Conservation (phyloP, 441 rosid genomes). For the Populus tomentosa region DNA sequence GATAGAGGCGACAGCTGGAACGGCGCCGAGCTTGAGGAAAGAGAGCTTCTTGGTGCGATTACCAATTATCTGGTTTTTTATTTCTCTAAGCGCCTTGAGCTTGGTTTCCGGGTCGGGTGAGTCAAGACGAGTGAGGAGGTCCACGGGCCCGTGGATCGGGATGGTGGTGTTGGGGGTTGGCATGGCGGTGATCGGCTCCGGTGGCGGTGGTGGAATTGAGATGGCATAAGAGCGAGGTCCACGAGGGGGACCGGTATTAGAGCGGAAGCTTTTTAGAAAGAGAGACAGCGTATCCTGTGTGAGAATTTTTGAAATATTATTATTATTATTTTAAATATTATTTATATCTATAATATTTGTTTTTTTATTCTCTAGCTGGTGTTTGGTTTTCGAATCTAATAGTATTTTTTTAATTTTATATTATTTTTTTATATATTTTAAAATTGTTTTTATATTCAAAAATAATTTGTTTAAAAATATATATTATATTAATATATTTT, state of each 20-base stretch:
- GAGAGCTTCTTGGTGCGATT: constrained; percentile 82
- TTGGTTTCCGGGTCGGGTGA: constrained; percentile 60
- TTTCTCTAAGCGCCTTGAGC: constrained; percentile 78
- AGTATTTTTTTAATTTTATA: no score
- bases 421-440: no score
- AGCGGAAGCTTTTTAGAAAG: background rate
- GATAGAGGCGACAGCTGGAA: constrained; percentile 65
- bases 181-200: constrained; percentile 41
- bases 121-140: constrained; percentile 54
- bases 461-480: no score
- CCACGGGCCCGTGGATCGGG: constrained; percentile 35
- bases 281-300: background rate
- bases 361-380: no score
- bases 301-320: background rate
- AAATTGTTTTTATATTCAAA: no score
- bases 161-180: constrained; percentile 39
- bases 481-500: no score
- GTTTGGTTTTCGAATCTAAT: no score
- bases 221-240: constrained; percentile 17
- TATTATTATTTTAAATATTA: background rate
- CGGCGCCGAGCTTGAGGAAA: constrained; percentile 76
- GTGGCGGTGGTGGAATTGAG: constrained; percentile 1
- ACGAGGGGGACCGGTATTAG: background rate
- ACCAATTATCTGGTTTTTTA: constrained; percentile 90
- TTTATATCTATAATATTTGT: background rate